Evolutionary conservation across 306 rosid species (phyloP).

Genomic region (Delonix regia): DNA sequence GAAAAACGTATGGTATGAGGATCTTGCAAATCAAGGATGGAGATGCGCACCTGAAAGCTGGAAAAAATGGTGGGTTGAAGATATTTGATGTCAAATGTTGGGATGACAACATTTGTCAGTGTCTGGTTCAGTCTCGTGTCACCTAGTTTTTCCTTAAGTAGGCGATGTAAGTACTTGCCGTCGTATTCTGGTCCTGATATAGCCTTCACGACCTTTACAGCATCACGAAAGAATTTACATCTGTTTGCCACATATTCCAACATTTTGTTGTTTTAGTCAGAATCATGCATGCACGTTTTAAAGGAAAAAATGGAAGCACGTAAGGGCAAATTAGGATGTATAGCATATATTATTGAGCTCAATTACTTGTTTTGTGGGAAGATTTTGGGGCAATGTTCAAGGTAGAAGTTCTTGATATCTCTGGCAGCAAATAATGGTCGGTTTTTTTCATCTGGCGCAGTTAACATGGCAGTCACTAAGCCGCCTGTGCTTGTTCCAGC

Average conservation of each 20-base stretch:
- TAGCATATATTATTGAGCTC: neutral
- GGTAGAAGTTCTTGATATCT: neutral
- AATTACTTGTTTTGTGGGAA: constrained; percentile 26
- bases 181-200: constrained; percentile 56
- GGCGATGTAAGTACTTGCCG: constrained; percentile 49
- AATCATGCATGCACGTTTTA: neutral
- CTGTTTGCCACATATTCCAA: constrained; percentile 23
- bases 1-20: neutral
- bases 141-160: constrained; percentile 47
- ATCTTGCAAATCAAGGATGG: neutral
- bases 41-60: constrained; percentile 47
- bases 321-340: no score
- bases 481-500: constrained; percentile 11
- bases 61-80: constrained; percentile 62
- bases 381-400: neutral
- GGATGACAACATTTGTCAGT: constrained; percentile 58
- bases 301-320: neutral
- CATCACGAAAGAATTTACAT: constrained; percentile 23
- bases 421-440: neutral
- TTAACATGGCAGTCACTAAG: neutral
- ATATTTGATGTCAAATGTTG: constrained; percentile 59
- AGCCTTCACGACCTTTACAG: constrained; percentile 32
- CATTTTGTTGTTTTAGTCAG: neutral
- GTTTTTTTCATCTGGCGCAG: neutral
- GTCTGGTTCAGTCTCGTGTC: constrained; percentile 44